Conservation (phyloP, 192 early-diverging fungal species). For the Coemansia sp. region DNA sequence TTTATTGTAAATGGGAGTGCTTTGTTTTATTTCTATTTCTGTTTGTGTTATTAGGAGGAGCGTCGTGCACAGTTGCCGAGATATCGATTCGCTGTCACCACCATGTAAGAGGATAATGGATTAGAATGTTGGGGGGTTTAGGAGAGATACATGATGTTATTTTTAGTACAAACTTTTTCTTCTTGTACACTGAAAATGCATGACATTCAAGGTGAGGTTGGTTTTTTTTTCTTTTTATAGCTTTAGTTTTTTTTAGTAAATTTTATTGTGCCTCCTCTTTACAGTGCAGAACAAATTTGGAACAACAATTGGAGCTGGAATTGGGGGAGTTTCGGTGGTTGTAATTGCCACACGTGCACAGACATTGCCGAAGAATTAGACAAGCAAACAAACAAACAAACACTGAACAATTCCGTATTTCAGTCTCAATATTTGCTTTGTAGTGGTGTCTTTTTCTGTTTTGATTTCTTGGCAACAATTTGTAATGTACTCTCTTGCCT, state of each 20-base stretch:
- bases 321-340: no score
- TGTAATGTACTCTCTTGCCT: no score
- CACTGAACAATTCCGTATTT: no score
- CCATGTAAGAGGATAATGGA: neutral
- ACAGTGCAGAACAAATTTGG: no score
- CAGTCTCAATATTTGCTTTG: no score
- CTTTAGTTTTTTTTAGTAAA: neutral
- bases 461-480: no score
- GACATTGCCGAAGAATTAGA: no score
- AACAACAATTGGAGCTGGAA: no score
- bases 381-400: no score
- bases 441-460: no score
- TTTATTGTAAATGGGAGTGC: neutral
- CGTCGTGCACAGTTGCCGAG: slow-evolving; percentile 34
- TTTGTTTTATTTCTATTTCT: neutral
- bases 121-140: neutral
- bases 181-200: neutral
- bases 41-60: slow-evolving; percentile 37
- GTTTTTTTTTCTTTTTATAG: neutral
- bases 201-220: neutral
- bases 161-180: neutral
- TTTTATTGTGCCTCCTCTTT: neutral
- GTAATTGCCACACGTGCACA: no score
- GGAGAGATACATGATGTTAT: slow-evolving; percentile 9
- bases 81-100: slow-evolving; percentile 17